phyloP scores from a whole-genome alignment of 768 basidiomycete species.

The Clitopilus passeckerianus region DNA sequence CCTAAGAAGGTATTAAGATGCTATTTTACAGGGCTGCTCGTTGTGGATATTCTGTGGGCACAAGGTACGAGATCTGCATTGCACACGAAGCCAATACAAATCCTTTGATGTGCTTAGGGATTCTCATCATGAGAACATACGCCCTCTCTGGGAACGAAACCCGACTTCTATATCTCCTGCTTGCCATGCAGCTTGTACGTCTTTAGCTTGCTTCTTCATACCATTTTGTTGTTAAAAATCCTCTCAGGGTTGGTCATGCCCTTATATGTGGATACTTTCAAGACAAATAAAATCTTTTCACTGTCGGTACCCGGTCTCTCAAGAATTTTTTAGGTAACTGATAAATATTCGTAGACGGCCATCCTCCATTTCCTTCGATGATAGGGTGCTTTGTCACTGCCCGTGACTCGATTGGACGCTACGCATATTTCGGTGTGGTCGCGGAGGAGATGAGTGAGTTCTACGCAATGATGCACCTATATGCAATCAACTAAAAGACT shows the following conservation, averaged over 20 bases:
- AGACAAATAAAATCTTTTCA: not conserved
- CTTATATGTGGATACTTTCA: not conserved
- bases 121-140: slow-evolving; percentile 8
- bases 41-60: slow-evolving; percentile 3
- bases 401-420: not conserved
- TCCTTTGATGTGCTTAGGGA: not conserved
- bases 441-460: not conserved
- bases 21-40: not conserved
- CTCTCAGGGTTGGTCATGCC: not conserved
- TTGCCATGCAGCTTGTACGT: not conserved
- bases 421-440: not conserved
- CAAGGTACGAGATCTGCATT: slow-evolving; percentile 1
- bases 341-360: not conserved
- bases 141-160: slow-evolving; percentile 8
- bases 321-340: not conserved
- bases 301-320: not conserved
- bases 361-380: not conserved
- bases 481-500: not conserved
- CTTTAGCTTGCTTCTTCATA: not conserved
- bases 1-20: not conserved
- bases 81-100: not conserved
- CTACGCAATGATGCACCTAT: not conserved
- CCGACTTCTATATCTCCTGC: not conserved
- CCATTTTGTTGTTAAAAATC: not conserved
- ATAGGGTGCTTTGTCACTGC: not conserved